phyloP scores from a whole-genome alignment of 305 asterid species.

The Rubia occidens region DNA sequence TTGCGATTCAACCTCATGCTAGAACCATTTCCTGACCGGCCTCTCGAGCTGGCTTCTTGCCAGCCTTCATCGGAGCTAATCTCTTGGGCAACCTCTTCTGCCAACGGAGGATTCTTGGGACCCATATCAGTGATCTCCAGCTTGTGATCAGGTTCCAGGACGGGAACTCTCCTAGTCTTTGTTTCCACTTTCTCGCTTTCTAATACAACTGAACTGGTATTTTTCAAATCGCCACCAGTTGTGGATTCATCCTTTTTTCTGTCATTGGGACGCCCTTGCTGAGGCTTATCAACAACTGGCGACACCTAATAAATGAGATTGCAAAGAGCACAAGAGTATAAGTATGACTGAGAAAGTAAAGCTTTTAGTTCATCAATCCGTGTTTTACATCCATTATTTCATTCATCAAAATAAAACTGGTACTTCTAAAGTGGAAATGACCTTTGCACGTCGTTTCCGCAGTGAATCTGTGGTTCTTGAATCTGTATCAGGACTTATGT shows the following conservation, averaged over 20 bases:
- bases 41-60: conserved; percentile 90
- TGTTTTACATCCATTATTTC: not conserved
- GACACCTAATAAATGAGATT: conserved; percentile 44
- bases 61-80: conserved; percentile 77
- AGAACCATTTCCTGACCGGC: conserved; percentile 55
- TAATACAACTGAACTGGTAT: conserved; percentile 22
- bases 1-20: conserved; percentile 52
- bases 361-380: not conserved
- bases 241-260: conserved; percentile 32
- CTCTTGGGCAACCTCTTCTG: conserved; percentile 41
- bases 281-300: conserved; percentile 50
- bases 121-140: conserved; percentile 23
- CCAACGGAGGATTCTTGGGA: conserved; percentile 20
- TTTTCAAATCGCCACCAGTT: conserved; percentile 26
- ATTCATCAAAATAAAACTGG: not conserved
- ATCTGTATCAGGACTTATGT: conserved; percentile 78
- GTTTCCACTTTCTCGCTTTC: conserved; percentile 38
- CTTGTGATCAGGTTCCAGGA: conserved; percentile 28
- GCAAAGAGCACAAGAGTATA: conserved; percentile 15
- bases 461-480: conserved; percentile 66
- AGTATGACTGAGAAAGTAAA: conserved; percentile 20
- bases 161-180: conserved; percentile 27
- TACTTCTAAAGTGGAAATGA: conserved; percentile 17
- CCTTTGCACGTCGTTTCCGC: conserved; percentile 89
- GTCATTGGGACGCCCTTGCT: conserved; percentile 39